Evolutionary conservation across 257 asterid genomes (phyloP).

Genomic region (Mitragyna speciosa): DNA sequence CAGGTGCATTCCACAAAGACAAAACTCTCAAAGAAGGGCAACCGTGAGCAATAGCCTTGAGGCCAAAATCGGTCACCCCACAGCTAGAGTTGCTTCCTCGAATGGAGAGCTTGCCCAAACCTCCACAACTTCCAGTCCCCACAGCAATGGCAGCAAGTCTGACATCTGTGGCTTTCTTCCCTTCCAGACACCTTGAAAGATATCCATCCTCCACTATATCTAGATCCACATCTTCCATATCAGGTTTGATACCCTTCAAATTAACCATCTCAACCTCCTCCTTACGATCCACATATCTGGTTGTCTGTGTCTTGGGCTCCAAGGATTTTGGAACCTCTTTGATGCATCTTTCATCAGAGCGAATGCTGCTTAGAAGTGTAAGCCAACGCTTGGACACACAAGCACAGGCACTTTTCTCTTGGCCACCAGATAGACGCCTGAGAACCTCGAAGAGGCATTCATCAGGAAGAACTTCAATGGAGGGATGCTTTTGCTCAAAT

Average conservation of each 20-base stretch:
- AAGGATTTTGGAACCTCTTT: constrained; percentile 8
- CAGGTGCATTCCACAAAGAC: constrained; percentile 75
- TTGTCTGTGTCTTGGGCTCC: constrained; percentile 37
- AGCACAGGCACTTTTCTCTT: constrained; percentile 74
- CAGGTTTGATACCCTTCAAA: constrained; percentile 19
- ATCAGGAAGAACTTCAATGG: constrained; percentile 87
- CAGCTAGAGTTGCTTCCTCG: constrained; percentile 57
- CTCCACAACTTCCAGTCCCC: constrained; percentile 75
- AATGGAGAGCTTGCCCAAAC: constrained; percentile 85
- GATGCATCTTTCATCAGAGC: constrained; percentile 50
- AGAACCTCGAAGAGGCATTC: constrained; percentile 94
- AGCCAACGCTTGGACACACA: constrained; percentile 94
- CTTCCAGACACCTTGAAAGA: constrained; percentile 84
- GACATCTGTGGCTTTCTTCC: constrained; percentile 82
- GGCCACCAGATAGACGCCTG: constrained; percentile 68
- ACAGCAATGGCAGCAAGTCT: constrained; percentile 87
- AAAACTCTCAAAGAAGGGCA: constrained; percentile 73
- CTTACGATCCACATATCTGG: constrained; percentile 25
- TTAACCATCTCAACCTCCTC: constrained; percentile 37
- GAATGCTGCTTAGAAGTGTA: constrained; percentile 74
- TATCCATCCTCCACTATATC: constrained; percentile 45
- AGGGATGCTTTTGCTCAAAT: constrained; percentile 41
- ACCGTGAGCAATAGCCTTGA: constrained; percentile 73
- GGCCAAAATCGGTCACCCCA: constrained; percentile 67
- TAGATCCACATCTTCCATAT: constrained; percentile 30